Conservation (phyloP, 2,329 filamentous ascomycete species). For the Sclerotiophoma versabilis region DNA sequence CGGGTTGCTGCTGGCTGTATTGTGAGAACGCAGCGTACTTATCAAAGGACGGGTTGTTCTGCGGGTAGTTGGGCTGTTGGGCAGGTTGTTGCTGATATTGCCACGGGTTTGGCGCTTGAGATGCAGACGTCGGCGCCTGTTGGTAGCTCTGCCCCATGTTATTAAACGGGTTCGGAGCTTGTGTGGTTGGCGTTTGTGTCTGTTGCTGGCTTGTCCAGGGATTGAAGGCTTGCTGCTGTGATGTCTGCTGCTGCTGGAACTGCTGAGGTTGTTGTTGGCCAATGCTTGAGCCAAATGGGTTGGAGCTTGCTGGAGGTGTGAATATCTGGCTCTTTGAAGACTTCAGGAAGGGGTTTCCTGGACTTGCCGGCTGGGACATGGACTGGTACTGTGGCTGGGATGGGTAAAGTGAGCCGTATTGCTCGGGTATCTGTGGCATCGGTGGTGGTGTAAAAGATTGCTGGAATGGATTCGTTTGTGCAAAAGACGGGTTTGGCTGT, state of each 20-base stretch:
- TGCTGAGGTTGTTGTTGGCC: conserved; percentile 54
- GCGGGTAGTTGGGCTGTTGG: conserved; percentile 29
- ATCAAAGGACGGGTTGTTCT: conserved; percentile 14
- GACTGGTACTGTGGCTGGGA: conserved; percentile 47
- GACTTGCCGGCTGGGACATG: conserved; percentile 48
- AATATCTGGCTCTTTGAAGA: conserved; percentile 54
- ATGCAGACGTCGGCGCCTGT: conserved; percentile 19
- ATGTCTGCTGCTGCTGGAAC: conserved; percentile 20
- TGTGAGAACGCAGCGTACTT: conserved; percentile 16
- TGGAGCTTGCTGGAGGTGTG: conserved; percentile 40
- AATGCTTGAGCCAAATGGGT: conserved; percentile 55
- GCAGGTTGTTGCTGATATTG: conserved; percentile 29
- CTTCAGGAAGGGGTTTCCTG: conserved; percentile 55
- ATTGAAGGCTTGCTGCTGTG: conserved; percentile 31
- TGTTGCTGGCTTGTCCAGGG: conserved; percentile 34
- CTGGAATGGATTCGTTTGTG: conserved; percentile 51
- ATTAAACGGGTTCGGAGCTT: conserved; percentile 35
- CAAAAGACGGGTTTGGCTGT: conserved; percentile 48
- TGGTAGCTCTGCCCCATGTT: conserved; percentile 28
- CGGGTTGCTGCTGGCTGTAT: conserved; percentile 14
- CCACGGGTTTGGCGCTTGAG: conserved; percentile 34
- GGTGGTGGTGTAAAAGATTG: conserved; percentile 52
- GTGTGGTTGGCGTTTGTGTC: conserved; percentile 21
- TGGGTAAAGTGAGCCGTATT: conserved; percentile 45
- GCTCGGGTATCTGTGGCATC: conserved; percentile 50